These are phyloP conservation scores for Alternaria sp. DNA, from an alignment of 2,329 filamentous ascomycete species.

Conservation along the genomic window DNA sequence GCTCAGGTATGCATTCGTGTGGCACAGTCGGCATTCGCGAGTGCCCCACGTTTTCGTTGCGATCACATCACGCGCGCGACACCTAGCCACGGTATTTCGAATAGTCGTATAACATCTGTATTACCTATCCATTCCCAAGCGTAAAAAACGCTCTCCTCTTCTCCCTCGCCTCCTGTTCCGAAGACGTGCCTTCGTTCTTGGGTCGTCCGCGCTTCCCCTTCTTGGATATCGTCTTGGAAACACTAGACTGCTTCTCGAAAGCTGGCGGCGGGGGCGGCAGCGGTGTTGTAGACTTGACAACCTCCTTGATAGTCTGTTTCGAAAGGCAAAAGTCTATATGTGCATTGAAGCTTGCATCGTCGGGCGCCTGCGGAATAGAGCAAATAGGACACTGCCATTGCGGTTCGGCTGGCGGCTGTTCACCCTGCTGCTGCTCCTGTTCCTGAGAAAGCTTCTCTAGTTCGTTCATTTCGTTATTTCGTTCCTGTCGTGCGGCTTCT, in stretches of 20 bases:
- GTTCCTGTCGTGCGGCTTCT: conserved; percentile 64
- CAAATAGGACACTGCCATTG: conserved; percentile 92
- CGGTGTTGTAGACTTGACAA: conserved; percentile 62
- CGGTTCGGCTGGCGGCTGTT: conserved; percentile 23
- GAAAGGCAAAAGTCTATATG: conserved; percentile 95
- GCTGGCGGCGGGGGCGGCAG: not conserved
- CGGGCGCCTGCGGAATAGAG: conserved; percentile 71
- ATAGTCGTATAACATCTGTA: no score
- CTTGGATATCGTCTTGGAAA: conserved; percentile 21
- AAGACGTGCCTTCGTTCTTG: conserved; percentile 26
- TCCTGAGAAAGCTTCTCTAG: conserved; percentile 69
- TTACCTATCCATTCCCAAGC: conserved; percentile 7
- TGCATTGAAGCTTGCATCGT: conserved; percentile 82
- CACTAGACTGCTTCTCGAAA: conserved; percentile 14
- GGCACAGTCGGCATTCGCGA: no score
- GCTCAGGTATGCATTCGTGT: no score
- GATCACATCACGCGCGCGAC: no score
- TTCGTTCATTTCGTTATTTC: conserved; percentile 66
- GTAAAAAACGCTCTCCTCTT: conserved; percentile 45
- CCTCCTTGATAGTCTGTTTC: conserved; percentile 82
- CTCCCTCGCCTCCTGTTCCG: conserved; percentile 34
- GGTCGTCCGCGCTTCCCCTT: conserved; percentile 41
- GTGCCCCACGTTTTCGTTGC: no score
- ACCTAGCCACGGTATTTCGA: no score
- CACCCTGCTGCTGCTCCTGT: conserved; percentile 36